Conservation (phyloP, 2,329 filamentous ascomycete genomes). For the Fusarium sp. region DNA sequence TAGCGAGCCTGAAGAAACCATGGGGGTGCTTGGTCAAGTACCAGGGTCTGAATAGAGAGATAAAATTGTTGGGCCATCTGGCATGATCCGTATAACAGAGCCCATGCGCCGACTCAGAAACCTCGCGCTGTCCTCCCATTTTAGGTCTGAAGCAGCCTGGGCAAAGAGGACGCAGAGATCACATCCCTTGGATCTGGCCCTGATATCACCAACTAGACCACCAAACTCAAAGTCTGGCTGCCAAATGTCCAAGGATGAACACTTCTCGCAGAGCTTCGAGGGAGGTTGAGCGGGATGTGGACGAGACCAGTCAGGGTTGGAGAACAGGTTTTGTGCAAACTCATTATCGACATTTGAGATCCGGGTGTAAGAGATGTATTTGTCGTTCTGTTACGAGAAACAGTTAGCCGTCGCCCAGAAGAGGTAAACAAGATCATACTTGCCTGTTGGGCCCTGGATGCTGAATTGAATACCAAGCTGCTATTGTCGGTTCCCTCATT, state of each 20-base stretch:
- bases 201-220: not conserved
- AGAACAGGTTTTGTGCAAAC: not conserved
- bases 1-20: not conserved
- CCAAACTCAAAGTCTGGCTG: not conserved
- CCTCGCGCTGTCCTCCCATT: not conserved
- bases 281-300: fast-evolving
- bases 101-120: not conserved
- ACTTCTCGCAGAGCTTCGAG: too few species aligned
- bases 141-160: not conserved
- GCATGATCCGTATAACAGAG: too few species aligned
- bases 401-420: too few species aligned
- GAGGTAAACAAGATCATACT: too few species aligned
- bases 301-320: not conserved
- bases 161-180: not conserved
- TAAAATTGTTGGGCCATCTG: too few species aligned
- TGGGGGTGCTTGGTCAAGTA: too few species aligned
- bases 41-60: too few species aligned
- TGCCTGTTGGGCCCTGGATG: too few species aligned
- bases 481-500: too few species aligned
- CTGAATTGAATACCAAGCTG: too few species aligned
- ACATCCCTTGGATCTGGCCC: not conserved
- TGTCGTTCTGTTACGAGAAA: too few species aligned
- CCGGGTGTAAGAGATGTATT: too few species aligned
- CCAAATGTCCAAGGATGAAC: not conserved
- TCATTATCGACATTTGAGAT: not conserved